Evolutionary conservation across 2,329 filamentous ascomycete genomes (phyloP).

Genomic region (Sclerotinia minor): DNA sequence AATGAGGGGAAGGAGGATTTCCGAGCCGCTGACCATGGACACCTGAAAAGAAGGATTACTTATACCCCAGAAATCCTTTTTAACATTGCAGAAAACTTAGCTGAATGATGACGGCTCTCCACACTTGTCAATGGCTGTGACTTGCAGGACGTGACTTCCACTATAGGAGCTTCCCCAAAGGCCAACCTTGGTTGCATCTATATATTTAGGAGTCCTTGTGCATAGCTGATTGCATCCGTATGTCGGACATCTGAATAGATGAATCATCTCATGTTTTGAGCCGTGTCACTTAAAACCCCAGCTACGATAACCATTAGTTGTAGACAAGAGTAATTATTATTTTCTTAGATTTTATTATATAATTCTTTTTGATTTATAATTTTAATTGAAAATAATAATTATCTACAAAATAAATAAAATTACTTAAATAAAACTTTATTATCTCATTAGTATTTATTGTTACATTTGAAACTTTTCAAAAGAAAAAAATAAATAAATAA

Average conservation of each 20-base stretch:
- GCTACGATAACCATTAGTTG: conserved; percentile 43
- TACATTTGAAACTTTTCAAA: too few relatives aligned
- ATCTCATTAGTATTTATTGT: too few relatives aligned
- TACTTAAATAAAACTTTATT: too few relatives aligned
- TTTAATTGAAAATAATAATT: too few relatives aligned
- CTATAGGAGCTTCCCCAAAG: conserved; percentile 45
- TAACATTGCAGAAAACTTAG: conserved; percentile 24
- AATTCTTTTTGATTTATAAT: too few relatives aligned
- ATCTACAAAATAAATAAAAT: too few relatives aligned
- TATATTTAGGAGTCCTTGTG: conserved; percentile 40
- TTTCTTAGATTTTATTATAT: too few relatives aligned
- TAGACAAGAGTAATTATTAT: too few relatives aligned
- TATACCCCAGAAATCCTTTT: neutral
- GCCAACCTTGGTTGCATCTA: conserved; percentile 40
- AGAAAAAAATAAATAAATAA: too few relatives aligned
- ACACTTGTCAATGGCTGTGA: conserved; percentile 44
- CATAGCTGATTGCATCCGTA: conserved; percentile 45
- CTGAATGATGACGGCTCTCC: conserved; percentile 45
- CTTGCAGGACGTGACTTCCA: conserved; percentile 45
- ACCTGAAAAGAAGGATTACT: neutral
- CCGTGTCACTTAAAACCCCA: conserved; percentile 41
- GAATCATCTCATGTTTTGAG: conserved; percentile 42
- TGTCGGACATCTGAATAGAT: conserved; percentile 41
- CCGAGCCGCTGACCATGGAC: conserved; percentile 43
- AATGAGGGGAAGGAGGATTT: conserved; percentile 43